Percentiles rank a stretch among this genome's conserved stretches.
Evolutionary conservation across 176 grass and related monocot genomes (phyloP).

Genomic region (sorghum (Sorghum bicolor)): DNA sequence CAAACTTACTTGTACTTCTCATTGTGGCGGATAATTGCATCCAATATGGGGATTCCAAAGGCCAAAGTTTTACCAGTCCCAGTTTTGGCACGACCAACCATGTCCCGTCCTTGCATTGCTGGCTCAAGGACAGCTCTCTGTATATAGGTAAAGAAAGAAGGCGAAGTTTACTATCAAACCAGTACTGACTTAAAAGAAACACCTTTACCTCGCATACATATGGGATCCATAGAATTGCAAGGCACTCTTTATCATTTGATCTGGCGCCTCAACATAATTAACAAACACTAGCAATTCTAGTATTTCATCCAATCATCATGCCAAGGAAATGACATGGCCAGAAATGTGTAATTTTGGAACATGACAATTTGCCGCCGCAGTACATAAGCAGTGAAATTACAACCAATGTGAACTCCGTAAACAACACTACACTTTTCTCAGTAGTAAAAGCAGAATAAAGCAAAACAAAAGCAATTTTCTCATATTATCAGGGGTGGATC

Average conservation of each 20-base stretch:
- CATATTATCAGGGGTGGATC: too few relatives aligned
- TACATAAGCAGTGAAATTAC: not conserved
- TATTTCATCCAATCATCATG: not conserved
- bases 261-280: not conserved
- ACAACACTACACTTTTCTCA: not conserved
- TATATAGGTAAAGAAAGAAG: slow-evolving; percentile 15
- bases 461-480: not conserved
- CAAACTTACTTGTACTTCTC: slow-evolving; percentile 55
- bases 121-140: slow-evolving; percentile 97
- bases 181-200: not conserved
- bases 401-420: not conserved
- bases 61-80: slow-evolving; percentile 98
- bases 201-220: not conserved
- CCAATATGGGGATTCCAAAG: slow-evolving; percentile 94
- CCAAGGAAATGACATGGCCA: not conserved
- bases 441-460: not conserved
- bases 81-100: slow-evolving; percentile 95
- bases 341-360: not conserved
- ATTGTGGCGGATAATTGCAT: slow-evolving; percentile 80
- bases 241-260: not conserved
- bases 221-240: not conserved
- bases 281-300: not conserved
- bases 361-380: too few relatives aligned
- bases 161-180: not conserved
- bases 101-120: slow-evolving; percentile 93